A percentile compares a stretch with the other conserved stretches of the same genome.
Conservation (phyloP, 75 land plant species). For the Cupressus sempervirens region DNA sequence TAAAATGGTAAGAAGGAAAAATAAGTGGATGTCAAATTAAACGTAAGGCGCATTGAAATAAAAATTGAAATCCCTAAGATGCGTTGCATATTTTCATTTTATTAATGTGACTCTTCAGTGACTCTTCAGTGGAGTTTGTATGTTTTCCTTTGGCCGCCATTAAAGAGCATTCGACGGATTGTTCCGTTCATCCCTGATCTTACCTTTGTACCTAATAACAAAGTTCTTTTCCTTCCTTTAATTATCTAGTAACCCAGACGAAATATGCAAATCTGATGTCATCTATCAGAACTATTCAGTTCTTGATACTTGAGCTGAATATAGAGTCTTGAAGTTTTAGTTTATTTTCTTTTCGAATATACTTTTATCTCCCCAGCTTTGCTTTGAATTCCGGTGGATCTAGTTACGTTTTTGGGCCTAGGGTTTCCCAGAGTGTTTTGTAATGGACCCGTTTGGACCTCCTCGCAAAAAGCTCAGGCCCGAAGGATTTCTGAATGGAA, state of each 20-base stretch:
- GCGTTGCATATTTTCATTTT: background rate
- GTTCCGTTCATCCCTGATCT: background rate
- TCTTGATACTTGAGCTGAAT: background rate
- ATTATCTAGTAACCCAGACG: background rate
- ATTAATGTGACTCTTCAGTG: background rate
- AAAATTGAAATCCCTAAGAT: background rate
- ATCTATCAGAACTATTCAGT: background rate
- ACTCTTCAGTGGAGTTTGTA: background rate
- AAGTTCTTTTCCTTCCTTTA: background rate
- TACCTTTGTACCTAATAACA: background rate
- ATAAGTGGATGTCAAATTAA: background rate
- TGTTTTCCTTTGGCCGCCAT: background rate
- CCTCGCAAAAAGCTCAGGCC: conserved; percentile 6
- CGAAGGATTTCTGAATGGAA: background rate
- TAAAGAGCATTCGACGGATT: background rate
- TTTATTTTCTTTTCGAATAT: background rate
- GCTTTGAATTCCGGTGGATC: background rate
- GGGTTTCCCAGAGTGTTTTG: background rate
- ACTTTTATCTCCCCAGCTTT: background rate
- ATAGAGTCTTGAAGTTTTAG: background rate
- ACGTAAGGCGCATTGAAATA: background rate
- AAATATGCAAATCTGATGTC: background rate
- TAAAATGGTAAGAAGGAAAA: background rate
- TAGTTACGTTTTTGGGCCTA: background rate
- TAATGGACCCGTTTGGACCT: background rate